Conservation (phyloP, 495 filamentous ascomycete species). For the Aspergillus steynii region DNA sequence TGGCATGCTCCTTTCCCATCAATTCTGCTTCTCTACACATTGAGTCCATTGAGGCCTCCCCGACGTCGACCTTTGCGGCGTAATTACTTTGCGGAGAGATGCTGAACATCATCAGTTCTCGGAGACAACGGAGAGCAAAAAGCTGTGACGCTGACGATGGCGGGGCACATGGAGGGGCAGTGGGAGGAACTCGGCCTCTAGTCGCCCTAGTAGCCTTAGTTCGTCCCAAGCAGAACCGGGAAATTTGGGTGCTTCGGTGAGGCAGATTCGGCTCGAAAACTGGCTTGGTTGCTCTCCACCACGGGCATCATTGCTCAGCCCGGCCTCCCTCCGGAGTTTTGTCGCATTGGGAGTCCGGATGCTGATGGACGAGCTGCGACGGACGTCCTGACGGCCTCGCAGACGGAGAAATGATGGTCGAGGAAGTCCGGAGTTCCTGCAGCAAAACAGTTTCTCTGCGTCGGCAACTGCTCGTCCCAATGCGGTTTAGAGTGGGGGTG, state of each 20-base stretch:
- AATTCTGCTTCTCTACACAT: background rate
- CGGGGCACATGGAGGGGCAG: constrained; percentile 45
- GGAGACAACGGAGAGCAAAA: constrained; percentile 18
- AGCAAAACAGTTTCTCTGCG: constrained; percentile 3
- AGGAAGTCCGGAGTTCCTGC: constrained; percentile 5
- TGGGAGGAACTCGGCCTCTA: constrained; percentile 12
- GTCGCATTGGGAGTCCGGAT: constrained; percentile 8
- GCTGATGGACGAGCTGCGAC: background rate
- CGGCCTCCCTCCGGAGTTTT: constrained; percentile 8
- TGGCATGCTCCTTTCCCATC: too few relatives aligned
- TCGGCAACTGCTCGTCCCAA: constrained; percentile 23
- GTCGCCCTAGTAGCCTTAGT: background rate
- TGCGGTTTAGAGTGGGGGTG: constrained; percentile 27
- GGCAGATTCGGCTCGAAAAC: constrained; percentile 8
- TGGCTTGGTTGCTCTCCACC: constrained; percentile 11
- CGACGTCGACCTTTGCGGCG: background rate
- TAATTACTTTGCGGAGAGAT: constrained; percentile 1
- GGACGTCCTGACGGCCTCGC: too few relatives aligned
- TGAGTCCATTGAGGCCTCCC: background rate
- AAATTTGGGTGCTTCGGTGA: constrained; percentile 23
- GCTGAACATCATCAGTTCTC: background rate
- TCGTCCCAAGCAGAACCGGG: background rate
- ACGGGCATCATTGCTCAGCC: background rate
- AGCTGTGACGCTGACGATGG: constrained; percentile 16
- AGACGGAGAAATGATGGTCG: constrained; percentile 10